phyloP scores from a whole-genome alignment of 2,329 filamentous ascomycete genomes.

The Colletotrichum abscissum region DNA sequence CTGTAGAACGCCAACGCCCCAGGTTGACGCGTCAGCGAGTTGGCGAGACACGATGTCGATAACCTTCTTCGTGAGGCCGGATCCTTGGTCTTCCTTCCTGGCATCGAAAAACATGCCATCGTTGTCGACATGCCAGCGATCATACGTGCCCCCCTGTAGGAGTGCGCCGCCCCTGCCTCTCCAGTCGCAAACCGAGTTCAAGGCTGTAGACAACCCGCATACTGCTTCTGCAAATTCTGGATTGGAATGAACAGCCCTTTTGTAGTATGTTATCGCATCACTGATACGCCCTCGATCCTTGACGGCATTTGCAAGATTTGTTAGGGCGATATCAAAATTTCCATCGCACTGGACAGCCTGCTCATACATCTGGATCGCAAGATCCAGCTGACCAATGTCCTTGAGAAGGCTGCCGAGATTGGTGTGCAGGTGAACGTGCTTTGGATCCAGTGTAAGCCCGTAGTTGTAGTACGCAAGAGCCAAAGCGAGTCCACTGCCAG shows the following conservation, averaged over 20 bases:
- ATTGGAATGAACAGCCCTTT: constrained; percentile 88
- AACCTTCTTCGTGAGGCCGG: constrained; percentile 90
- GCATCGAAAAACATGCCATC: constrained; percentile 85
- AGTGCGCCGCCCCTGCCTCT: constrained; percentile 86
- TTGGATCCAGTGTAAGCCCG: constrained; percentile 84
- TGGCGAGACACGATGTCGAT: constrained; percentile 92
- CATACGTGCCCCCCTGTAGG: constrained; percentile 77
- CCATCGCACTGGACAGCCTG: constrained; percentile 91
- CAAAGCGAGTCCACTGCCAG: constrained; percentile 87
- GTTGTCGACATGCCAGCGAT: constrained; percentile 94
- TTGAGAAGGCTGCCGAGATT: constrained; percentile 96
- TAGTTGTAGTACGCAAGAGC: constrained; percentile 97
- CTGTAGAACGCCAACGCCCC: constrained; percentile 81
- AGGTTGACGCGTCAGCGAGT: constrained; percentile 84
- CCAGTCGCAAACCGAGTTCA: constrained; percentile 98
- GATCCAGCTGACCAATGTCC: constrained; percentile 91
- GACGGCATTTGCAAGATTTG: constrained; percentile 96
- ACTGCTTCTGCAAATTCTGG: constrained; percentile 97
- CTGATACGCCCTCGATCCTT: constrained; percentile 94
- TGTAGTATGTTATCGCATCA: constrained; percentile 94
- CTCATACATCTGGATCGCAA: constrained; percentile 97
- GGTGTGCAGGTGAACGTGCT: constrained; percentile 95
- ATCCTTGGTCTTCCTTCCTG: constrained; percentile 66
- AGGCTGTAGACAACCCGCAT: constrained; percentile 91
- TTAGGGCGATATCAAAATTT: constrained; percentile 96